These are phyloP conservation scores for Pseudogymnoascus sp. DNA, from an alignment of 2,329 filamentous ascomycete genomes.

Conservation along the genomic window DNA sequence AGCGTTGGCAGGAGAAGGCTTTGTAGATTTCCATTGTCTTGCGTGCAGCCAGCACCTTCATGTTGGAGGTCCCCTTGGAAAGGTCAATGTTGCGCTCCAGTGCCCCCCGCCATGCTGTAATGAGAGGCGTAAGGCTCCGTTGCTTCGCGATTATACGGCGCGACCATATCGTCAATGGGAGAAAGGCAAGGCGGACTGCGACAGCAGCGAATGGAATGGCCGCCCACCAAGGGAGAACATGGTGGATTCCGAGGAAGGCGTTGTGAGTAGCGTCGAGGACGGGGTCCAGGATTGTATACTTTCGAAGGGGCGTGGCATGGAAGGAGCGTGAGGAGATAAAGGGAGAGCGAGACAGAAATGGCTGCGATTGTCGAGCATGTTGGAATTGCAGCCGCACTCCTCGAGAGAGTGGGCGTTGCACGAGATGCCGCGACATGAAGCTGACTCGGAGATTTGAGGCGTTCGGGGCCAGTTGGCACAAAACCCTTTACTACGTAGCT, in stretches of 20 bases:
- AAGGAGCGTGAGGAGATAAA: neutral
- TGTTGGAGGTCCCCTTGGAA: conserved; percentile 21
- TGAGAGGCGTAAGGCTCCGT: conserved; percentile 34
- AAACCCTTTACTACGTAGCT: neutral
- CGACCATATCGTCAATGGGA: conserved; percentile 38
- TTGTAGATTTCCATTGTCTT: conserved; percentile 27
- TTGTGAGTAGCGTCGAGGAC: conserved; percentile 36
- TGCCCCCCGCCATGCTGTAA: conserved; percentile 30
- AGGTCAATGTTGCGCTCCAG: conserved; percentile 19
- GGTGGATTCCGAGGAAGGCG: conserved; percentile 43
- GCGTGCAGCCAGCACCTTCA: conserved; percentile 14
- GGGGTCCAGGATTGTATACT: conserved; percentile 29
- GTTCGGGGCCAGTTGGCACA: neutral
- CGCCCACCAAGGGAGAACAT: conserved; percentile 42
- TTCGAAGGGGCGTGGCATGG: neutral
- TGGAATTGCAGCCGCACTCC: neutral
- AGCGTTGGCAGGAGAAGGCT: conserved; percentile 29
- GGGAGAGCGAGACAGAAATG: neutral
- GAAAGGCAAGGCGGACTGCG: conserved; percentile 38
- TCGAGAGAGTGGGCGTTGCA: conserved; percentile 3
- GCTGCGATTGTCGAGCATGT: neutral
- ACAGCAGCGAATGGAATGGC: conserved; percentile 47
- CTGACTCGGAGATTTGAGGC: neutral
- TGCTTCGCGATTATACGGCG: conserved; percentile 34
- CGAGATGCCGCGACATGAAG: neutral